Base-by-base conservation (phyloP, 495 filamentous ascomycete species). In the Rhypophila decipiens region DNA sequence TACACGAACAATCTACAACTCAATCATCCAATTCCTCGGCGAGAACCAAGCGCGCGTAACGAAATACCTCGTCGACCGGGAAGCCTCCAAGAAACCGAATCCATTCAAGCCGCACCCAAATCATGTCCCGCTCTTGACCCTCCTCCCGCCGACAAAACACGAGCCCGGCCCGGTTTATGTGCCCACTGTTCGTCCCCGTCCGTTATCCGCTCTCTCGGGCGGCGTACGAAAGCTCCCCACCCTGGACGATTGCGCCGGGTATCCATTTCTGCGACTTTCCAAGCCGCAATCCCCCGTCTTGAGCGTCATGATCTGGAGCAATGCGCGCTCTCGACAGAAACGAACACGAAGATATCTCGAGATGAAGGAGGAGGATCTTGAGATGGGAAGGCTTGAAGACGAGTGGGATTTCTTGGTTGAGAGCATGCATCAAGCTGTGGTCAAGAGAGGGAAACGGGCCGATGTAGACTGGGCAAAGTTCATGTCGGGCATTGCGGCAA, bases 241-340 rank as follows among this genome's bases (percentile, higher is more conserved):
- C 0, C 60, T 89, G 2, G 76, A 78, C 49, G 51, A 46, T 1
- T 77, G 79, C 2, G 66, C 67, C 31, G 77, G 74, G 22, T 51
- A 86, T n/a, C 85, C 87, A 0, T 83, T 90, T 48, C 63, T 93
- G 36, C 79, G 85, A 20, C 60, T 86, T 42, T 75, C 71, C 50
- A 89, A 88, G 58, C 85, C 85, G 7, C 84, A 88, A 55, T 73
- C 85, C 4, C 53, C 57, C 24, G 64, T 64, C 29, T 65, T 90
- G 3, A 77, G 73, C 49, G 63, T 74, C 3, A 66, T 85, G 1
- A 60, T 93, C 11, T 61, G 71, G 8, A 63, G 75, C 24, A 83
- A 77, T 43, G 50, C 76, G 15, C 9, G 52, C 18, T 19, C 56
- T 1, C 82, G 83, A 79, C 77, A 83, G 58, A 17, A 37, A 12